Conservation (phyloP, 176 grass and related monocot genomes). For the Tuctoria greenei region DNA sequence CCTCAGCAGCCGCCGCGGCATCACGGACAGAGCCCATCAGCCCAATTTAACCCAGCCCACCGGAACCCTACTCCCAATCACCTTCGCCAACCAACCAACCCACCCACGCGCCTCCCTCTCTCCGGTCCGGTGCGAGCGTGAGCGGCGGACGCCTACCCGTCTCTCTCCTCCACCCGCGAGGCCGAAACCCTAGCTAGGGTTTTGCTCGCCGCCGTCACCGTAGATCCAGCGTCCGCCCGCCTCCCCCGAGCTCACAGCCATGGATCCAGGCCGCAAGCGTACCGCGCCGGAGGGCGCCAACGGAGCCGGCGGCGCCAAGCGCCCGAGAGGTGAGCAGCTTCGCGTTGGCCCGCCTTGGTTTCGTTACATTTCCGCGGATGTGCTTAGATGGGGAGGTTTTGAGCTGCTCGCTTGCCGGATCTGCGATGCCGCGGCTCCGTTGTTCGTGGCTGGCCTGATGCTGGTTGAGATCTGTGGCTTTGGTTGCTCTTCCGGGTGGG, state of each 20-base stretch:
- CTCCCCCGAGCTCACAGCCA: constrained; percentile 14
- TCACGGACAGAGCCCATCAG: not conserved
- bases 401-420: not conserved
- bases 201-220: constrained; percentile 1
- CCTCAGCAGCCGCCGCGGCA: not conserved
- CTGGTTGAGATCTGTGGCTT: not conserved
- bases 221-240: not conserved
- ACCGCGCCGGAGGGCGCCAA: constrained; percentile 49
- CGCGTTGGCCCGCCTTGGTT: not conserved
- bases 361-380: not conserved
- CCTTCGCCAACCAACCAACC: not conserved
- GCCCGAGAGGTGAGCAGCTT: constrained; percentile 62
- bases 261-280: constrained; percentile 76
- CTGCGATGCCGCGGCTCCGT: not conserved
- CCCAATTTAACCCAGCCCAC: constrained; percentile 5
- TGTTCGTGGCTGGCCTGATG: not conserved
- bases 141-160: not conserved
- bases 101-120: not conserved
- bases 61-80: not conserved
- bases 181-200: constrained; percentile 57
- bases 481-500: not conserved
- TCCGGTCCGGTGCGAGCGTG: not conserved
- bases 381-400: not conserved
- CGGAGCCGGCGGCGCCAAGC: constrained; percentile 57
- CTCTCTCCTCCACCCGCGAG: constrained; percentile 1